phyloP scores from a whole-genome alignment of 345 rosid species.

The Moringa oleifera region DNA sequence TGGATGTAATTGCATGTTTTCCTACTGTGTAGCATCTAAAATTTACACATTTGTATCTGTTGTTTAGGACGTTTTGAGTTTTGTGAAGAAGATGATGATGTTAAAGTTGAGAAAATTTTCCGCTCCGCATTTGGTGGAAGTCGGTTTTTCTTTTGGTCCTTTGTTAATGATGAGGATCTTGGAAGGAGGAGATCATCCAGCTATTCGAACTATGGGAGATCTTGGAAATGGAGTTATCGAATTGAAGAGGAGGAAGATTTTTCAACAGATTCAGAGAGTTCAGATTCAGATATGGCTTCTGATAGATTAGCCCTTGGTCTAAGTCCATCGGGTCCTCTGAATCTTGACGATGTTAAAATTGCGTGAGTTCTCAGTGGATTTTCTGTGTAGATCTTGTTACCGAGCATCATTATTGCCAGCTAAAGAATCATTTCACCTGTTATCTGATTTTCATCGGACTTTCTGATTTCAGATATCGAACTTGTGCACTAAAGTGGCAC shows the following conservation, averaged over 20 bases:
- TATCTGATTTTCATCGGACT: background rate
- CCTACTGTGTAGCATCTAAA: conserved; percentile 4
- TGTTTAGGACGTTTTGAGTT: conserved; percentile 56
- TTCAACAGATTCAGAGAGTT: conserved; percentile 40
- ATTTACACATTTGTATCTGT: conserved; percentile 13
- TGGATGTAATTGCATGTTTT: background rate
- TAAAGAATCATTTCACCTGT: background rate
- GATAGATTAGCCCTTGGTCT: conserved; percentile 81
- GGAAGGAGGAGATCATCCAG: conserved; percentile 34
- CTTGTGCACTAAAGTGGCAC: conserved; percentile 89
- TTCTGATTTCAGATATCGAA: conserved; percentile 48
- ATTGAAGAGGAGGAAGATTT: conserved; percentile 49
- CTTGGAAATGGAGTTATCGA: conserved; percentile 35
- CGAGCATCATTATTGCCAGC: background rate
- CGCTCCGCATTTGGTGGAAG: conserved; percentile 60
- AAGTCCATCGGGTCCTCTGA: conserved; percentile 66
- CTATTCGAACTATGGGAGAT: conserved; percentile 34
- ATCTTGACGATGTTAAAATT: conserved; percentile 66
- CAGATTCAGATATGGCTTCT: conserved; percentile 41
- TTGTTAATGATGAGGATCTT: conserved; percentile 49
- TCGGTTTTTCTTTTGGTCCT: conserved; percentile 55
- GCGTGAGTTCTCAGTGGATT: conserved; percentile 50
- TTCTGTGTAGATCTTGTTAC: background rate
- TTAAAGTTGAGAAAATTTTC: conserved; percentile 50
- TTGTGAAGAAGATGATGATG: conserved; percentile 52